phyloP scores from a whole-genome alignment of 768 basidiomycete genomes.

The Tephrocybe sp. region DNA sequence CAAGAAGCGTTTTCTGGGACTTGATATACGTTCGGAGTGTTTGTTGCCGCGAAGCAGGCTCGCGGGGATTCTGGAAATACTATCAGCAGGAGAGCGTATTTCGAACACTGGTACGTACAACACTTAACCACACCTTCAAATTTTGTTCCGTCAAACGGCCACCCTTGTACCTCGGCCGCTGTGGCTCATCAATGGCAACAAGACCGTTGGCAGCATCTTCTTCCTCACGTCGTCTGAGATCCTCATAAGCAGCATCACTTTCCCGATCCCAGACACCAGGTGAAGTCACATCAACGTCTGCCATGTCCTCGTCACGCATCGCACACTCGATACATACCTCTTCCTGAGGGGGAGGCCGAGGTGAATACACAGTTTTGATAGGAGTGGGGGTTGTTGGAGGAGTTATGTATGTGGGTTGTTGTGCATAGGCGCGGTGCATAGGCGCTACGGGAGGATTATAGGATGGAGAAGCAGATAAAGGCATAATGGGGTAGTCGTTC shows the following conservation, averaged over 20 bases:
- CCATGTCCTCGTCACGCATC: constrained; percentile 99
- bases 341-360: constrained; percentile 58
- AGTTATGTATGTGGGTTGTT: constrained; percentile 76
- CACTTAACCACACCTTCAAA: constrained; percentile 73
- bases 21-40: constrained; percentile 81
- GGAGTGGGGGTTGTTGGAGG: constrained; percentile 51
- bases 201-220: constrained; percentile 61
- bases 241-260: constrained; percentile 80
- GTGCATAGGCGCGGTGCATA: constrained; percentile 63
- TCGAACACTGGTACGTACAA: constrained; percentile 46
- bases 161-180: constrained; percentile 61
- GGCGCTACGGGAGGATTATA: constrained; percentile 67
- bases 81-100: constrained; percentile 9
- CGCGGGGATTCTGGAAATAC: constrained; percentile 75
- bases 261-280: constrained; percentile 90
- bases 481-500: constrained; percentile 48
- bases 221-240: constrained; percentile 67
- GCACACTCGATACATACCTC: constrained; percentile 96
- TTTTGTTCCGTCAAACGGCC: constrained; percentile 74
- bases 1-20: constrained; percentile 74
- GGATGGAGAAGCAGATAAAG: constrained; percentile 54
- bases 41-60: constrained; percentile 81
- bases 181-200: constrained; percentile 46
- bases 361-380: constrained; percentile 60
- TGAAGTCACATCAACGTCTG: constrained; percentile 85